Evolutionary conservation across 768 basidiomycete species (phyloP).

Genomic region (Lactarius tabidus): DNA sequence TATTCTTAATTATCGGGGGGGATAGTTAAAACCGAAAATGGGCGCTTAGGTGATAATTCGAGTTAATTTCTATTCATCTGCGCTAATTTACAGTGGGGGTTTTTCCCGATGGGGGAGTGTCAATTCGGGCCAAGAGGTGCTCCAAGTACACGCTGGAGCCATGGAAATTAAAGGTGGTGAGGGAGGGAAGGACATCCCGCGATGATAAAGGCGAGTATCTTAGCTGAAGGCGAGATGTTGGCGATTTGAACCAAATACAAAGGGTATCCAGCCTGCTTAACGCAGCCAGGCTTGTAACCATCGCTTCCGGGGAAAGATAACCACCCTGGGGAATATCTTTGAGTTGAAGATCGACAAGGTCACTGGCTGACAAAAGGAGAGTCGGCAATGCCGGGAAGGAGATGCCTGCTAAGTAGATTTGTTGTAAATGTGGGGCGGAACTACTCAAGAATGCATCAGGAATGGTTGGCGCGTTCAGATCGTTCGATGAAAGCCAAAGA

Average conservation of each 20-base stretch:
- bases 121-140: neutral
- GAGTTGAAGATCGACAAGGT: slow-evolving; percentile 4
- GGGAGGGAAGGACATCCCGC: neutral
- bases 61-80: too few relatives aligned
- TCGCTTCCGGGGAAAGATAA: neutral
- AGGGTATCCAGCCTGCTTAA: neutral
- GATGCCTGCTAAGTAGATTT: neutral
- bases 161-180: slow-evolving; percentile 2
- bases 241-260: neutral
- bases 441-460: neutral
- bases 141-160: neutral
- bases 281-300: neutral
- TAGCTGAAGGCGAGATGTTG: neutral
- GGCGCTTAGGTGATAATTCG: too few relatives aligned
- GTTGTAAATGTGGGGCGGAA: neutral
- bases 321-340: neutral
- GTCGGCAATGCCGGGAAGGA: neutral
- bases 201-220: neutral
- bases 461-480: neutral
- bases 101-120: too few relatives aligned
- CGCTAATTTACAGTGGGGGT: too few relatives aligned
- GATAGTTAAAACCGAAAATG: too few relatives aligned
- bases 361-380: neutral
- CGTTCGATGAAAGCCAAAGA: slow-evolving; percentile 2
- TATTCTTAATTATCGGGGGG: too few relatives aligned